Evolutionary conservation across 2,329 filamentous ascomycete genomes (phyloP), one percentile per base, ranked within the genome.

Genomic region (Escovopsis sp.): DNA sequence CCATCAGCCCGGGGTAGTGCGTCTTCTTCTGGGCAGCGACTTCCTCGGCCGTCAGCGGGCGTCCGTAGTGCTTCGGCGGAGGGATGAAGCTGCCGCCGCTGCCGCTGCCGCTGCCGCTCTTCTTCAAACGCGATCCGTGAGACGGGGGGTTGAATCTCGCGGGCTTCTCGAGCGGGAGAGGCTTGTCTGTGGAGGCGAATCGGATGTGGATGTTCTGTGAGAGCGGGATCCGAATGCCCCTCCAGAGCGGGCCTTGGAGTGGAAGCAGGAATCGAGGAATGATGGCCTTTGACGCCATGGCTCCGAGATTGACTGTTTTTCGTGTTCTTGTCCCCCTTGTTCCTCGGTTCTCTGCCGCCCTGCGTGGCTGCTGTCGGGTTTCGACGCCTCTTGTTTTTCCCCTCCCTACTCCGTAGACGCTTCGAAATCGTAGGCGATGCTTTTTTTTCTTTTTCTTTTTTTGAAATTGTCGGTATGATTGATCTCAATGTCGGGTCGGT

Each of bases 61-160:
- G 83, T 33, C 86, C 87, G 58, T 93, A 94, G 60, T 81, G 77
- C 53, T 72, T 70, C 28, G 80, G 78, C 23, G 23, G 23, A 6
- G 28, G 28, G 7, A 11, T 32, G 28, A 32, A 32, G 28, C 8
- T 32, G 28, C 28, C 8, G 28, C 28, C 28, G 28, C 28, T 11
- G 28, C 28, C 28, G 28, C 8, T 11, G 8, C 28, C 28, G 6
- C 67, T 59, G 26, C 56, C 61, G 62, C 58, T 59, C 49, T 72
- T 69, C 43, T 73, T 70, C 30, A 86, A 72, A 6, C 82, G 72
- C 19, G 82, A 68, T 11, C 83, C 81, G 60, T 96, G 91, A 0
- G 89, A 96, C 0, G 91, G 91, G 2, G 91, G 89, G 39, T 85
- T 85, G 70, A 94, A 96, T 59, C 81, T 83, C 55, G 83, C 74